Evolutionary conservation across 2,329 filamentous ascomycete genomes (phyloP).

Genomic region (Monosporascus sp.): DNA sequence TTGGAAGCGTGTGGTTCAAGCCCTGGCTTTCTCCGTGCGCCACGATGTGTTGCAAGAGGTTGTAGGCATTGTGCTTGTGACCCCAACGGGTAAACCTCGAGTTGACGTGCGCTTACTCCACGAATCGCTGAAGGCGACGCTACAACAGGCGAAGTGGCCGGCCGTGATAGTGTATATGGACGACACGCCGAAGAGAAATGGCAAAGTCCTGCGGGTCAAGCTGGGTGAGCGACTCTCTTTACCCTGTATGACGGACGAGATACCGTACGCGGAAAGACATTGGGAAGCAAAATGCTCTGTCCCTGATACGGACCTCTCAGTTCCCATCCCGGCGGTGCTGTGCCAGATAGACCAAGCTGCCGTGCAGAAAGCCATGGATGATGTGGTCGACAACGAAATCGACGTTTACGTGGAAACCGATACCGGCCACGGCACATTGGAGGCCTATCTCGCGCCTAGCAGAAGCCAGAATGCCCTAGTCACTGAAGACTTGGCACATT

Average conservation of each 20-base stretch:
- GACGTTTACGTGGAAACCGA: conserved; percentile 3
- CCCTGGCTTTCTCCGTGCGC: conserved; percentile 47
- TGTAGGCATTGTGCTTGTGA: conserved; percentile 48
- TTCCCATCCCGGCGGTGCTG: conserved; percentile 30
- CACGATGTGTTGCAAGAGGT: conserved; percentile 52
- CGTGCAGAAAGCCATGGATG: conserved; percentile 13
- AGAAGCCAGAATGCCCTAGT: not conserved
- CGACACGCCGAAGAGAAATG: conserved; percentile 48
- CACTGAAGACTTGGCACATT: not conserved
- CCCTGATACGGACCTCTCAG: conserved; percentile 39
- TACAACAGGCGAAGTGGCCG: conserved; percentile 51
- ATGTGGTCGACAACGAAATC: not conserved
- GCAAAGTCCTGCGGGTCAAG: conserved; percentile 52
- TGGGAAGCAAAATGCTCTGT: conserved; percentile 45
- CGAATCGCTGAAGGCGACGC: conserved; percentile 36
- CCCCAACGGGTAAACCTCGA: conserved; percentile 35
- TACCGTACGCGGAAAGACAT: conserved; percentile 39
- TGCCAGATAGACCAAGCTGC: conserved; percentile 27
- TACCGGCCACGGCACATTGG: not conserved
- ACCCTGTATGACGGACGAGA: conserved; percentile 38
- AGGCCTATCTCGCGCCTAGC: conserved; percentile 1
- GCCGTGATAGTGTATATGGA: conserved; percentile 50
- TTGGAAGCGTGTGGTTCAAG: conserved; percentile 40
- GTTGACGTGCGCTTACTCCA: conserved; percentile 45
- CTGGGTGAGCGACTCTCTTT: conserved; percentile 43